Evolutionary conservation across 768 basidiomycete species (phyloP), one percentile per base, ranked within the genome.

Genomic region (Leccinum longicurvipes): DNA sequence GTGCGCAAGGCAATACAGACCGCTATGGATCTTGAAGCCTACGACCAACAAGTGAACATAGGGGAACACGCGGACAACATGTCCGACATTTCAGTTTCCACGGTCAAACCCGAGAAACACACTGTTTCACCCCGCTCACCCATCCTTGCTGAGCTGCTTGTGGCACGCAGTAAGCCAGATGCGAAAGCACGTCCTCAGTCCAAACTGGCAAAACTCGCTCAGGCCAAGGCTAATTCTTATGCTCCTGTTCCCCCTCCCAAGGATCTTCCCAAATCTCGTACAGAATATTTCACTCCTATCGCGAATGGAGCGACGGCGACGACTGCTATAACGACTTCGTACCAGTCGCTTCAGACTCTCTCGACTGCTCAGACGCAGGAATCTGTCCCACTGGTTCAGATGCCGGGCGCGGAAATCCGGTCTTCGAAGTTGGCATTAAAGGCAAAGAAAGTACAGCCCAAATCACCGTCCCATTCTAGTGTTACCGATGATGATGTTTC

Each of bases 241-340:
- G 50, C 58, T 25, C 44, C 61, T 21, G 59, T 63, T 29, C 54
- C 72, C 51, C 71, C 67, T 49, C 67, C 64, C 32, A 71, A 63
- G 47, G 69, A 72, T 8, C 69, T 81, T 53, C 79, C 77, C n/a
- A 73, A 69, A 46, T 60, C 79, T 47, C 81, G 71, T 49, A 91
- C 89, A 6, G 84, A 90, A 65, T 88, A 85, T 65, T 72, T 90
- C 11, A 86, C 82, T 15, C 89, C 90, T 2, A 89, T 87, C 45
- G 87, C 86, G n/a, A 91, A 91, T 64, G 88, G 89, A 0, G 73
- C 86, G 3, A 84, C 87, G n/a, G 89, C 83, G 12, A 91, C 89
- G 0, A 90, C 89, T 15, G 89, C 89, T 2, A 91, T 91, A 64
- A 91, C 89, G 0, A 91, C 89, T 2, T 84, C 86, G 0, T 90